Evolutionary conservation across 306 rosid species (phyloP).

Genomic region (Vigna reflexopilosa): DNA sequence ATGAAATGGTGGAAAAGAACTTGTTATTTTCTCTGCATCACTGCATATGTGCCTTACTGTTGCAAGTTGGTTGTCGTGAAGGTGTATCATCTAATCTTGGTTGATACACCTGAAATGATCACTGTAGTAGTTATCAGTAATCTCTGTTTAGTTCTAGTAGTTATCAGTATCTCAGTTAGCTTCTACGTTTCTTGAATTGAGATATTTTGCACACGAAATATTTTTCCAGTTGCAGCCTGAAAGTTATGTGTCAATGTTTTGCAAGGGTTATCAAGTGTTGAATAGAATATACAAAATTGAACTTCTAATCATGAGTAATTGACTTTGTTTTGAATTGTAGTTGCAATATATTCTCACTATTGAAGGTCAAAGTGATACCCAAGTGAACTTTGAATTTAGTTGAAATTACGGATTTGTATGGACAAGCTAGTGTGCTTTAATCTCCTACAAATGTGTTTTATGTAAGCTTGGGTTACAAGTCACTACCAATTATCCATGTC

Average conservation of each 20-base stretch:
- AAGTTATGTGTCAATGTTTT: not conserved
- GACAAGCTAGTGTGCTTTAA: not conserved
- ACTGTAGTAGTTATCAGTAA: slow-evolving; percentile 14
- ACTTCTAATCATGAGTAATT: not conserved
- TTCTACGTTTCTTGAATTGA: slow-evolving; percentile 23
- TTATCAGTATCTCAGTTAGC: slow-evolving; percentile 9
- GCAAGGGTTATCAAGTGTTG: not conserved
- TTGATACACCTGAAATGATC: slow-evolving; percentile 27
- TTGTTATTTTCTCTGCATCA: slow-evolving; percentile 15
- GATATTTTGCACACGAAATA: not conserved
- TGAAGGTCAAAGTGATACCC: not conserved
- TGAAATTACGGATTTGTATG: slow-evolving; percentile 8
- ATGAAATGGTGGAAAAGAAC: not conserved
- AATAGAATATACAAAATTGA: not conserved
- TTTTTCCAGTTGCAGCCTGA: slow-evolving; percentile 29
- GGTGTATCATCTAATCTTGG: not conserved
- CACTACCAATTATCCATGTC: not conserved
- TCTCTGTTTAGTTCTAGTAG: slow-evolving; percentile 16
- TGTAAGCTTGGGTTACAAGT: not conserved
- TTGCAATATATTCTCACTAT: slow-evolving; percentile 7
- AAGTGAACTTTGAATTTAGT: slow-evolving; percentile 2
- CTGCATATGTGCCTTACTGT: slow-evolving; percentile 16
- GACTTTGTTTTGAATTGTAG: slow-evolving; percentile 4
- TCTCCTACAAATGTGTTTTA: not conserved
- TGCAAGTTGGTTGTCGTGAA: not conserved